Conservation (phyloP, 1,284 basidiomycete genomes). For the Cryptococcus sp. region DNA sequence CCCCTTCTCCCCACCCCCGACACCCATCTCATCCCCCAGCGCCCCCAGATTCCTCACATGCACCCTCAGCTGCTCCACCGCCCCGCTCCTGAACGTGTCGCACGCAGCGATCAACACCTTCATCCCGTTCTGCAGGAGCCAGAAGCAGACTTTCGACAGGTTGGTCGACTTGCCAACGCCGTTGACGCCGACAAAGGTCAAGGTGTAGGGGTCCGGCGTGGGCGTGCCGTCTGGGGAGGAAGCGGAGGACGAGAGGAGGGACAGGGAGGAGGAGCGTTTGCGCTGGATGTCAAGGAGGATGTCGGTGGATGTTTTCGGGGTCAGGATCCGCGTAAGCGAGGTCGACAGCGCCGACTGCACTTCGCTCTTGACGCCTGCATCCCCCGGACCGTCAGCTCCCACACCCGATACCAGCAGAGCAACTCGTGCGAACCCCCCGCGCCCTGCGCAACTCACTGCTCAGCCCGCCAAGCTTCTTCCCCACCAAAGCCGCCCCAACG, state of each 20-base stretch:
- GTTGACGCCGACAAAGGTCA: conserved; percentile 99
- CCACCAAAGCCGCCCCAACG: conserved; percentile 82
- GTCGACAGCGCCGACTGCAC: conserved; percentile 79
- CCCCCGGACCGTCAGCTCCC: conserved; percentile 2
- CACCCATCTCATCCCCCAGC: conserved; percentile 68
- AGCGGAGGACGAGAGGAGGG: conserved; percentile 57
- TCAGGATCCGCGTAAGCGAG: conserved; percentile 88
- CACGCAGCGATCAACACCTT: conserved; percentile 96
- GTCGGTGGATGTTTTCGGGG: conserved; percentile 95
- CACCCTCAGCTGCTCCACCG: conserved; percentile 94
- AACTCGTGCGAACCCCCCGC: too few species aligned
- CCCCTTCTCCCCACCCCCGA: conserved; percentile 25
- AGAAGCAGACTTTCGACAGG: conserved; percentile 96
- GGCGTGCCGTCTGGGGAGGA: conserved; percentile 53
- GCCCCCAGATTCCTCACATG: conserved; percentile 93
- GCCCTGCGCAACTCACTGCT: conserved; percentile 60
- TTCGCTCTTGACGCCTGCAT: conserved; percentile 73
- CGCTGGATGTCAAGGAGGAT: conserved; percentile 67
- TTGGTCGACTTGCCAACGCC: conserved; percentile 99
- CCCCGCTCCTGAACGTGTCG: conserved; percentile 97
- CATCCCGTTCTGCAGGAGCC: conserved; percentile 93
- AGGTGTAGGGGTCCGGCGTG: conserved; percentile 77
- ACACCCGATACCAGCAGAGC: neutral
- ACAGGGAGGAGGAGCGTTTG: conserved; percentile 48
- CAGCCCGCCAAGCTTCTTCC: conserved; percentile 83